These are phyloP conservation scores for Talaromyces sp. DNA, from an alignment of 2,329 filamentous ascomycete species.

Conservation along the genomic window DNA sequence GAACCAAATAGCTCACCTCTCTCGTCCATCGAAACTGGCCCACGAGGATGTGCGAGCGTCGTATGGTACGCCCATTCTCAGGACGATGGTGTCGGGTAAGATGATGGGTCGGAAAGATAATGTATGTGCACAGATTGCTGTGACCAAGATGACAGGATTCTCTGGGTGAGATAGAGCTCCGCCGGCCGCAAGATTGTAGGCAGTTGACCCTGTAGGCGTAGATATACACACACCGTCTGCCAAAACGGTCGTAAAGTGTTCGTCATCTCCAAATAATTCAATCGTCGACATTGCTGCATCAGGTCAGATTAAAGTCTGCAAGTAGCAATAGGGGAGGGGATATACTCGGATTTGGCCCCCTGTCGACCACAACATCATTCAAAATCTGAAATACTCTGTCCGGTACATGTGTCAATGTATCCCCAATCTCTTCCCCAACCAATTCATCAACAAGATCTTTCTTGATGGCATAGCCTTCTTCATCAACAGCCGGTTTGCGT, in stretches of 20 bases:
- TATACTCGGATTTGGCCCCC: constrained; percentile 87
- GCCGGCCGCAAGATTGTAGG: constrained; percentile 94
- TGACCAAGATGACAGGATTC: constrained; percentile 92
- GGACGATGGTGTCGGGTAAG: constrained; percentile 89
- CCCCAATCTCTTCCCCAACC: constrained; percentile 79
- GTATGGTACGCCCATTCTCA: constrained; percentile 92
- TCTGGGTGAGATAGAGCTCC: constrained; percentile 93
- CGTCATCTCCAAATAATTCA: constrained; percentile 90
- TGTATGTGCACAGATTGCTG: constrained; percentile 91
- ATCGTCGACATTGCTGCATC: constrained; percentile 77
- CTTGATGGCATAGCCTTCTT: constrained; percentile 25
- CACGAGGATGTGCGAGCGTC: constrained; percentile 84
- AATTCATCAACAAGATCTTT: constrained; percentile 85
- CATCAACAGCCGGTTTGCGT: constrained; percentile 27
- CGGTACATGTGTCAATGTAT: constrained; percentile 79
- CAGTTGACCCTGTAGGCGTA: constrained; percentile 90
- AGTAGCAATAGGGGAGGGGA: constrained; percentile 22
- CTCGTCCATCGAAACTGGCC: constrained; percentile 96
- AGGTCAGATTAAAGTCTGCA: not conserved
- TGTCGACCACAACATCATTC: constrained; percentile 94
- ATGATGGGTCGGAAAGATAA: constrained; percentile 96
- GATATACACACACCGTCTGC: constrained; percentile 93
- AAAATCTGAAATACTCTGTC: constrained; percentile 85
- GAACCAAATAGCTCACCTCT: too few relatives aligned
- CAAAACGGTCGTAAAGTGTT: constrained; percentile 90